Percentiles rank a stretch among this genome's conserved stretches.
Evolutionary conservation across 1,284 basidiomycete genomes (phyloP).

Genomic region (Boletus calvinii): DNA sequence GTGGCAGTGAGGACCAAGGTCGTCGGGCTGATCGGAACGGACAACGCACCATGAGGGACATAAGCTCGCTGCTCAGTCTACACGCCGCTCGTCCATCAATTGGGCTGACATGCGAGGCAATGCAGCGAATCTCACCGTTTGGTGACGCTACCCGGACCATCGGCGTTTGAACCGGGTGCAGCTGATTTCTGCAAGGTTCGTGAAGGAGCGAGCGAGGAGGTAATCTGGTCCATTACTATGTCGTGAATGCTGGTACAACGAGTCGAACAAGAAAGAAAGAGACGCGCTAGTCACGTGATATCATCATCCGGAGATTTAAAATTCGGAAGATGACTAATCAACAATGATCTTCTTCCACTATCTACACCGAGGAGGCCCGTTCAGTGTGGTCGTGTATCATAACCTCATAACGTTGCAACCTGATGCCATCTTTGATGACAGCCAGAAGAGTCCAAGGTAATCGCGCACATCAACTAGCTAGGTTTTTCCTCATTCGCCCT

Average conservation of each 20-base stretch:
- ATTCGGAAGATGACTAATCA: neutral
- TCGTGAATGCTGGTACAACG: conserved; percentile 4
- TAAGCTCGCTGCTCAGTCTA: conserved; percentile 76
- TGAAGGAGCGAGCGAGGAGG: conserved; percentile 60
- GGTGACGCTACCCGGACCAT: conserved; percentile 70
- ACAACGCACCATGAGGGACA: conserved; percentile 77
- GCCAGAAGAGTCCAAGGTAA: no score
- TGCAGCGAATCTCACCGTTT: conserved; percentile 56
- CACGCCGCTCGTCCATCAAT: conserved; percentile 11
- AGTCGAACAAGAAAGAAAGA: conserved; percentile 1
- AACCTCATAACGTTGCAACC: no score
- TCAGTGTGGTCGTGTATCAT: no score
- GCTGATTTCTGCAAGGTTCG: conserved; percentile 55
- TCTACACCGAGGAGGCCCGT: no score
- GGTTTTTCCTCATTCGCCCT: neutral
- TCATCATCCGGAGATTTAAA: neutral
- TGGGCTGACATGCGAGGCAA: conserved; percentile 6
- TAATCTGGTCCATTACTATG: conserved; percentile 66
- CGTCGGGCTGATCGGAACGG: neutral
- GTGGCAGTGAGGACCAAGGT: conserved; percentile 10
- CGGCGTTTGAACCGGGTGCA: conserved; percentile 47
- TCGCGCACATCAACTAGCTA: no score
- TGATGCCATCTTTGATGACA: no score
- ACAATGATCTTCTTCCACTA: no score
- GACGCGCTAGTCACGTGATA: conserved; percentile 32